phyloP scores from a whole-genome alignment of 1,284 basidiomycete genomes.

The Trametes polyzona region DNA sequence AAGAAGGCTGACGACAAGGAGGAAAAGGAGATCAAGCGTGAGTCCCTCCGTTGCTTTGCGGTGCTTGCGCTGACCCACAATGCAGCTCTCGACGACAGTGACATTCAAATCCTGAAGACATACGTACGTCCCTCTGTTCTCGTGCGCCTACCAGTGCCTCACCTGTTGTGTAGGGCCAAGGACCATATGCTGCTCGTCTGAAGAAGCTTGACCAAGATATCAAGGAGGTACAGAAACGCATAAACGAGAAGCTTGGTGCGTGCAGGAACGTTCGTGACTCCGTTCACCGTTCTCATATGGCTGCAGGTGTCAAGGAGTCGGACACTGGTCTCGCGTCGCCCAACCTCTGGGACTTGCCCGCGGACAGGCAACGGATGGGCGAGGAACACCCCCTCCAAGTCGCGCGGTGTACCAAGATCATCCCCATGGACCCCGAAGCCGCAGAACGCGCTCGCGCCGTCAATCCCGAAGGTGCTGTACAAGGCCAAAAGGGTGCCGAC shows the following conservation, averaged over 20 bases:
- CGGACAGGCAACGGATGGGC: conserved; percentile 88
- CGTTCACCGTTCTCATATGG: conserved; percentile 11
- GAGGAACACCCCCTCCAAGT: conserved; percentile 96
- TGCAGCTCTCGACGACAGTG: conserved; percentile 93
- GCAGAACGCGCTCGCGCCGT: conserved; percentile 76
- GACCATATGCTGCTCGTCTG: conserved; percentile 89
- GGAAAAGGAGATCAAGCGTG: conserved; percentile 92
- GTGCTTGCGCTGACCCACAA: conserved; percentile 18
- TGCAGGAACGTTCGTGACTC: conserved; percentile 4
- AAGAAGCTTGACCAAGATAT: conserved; percentile 94
- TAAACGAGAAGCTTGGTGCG: conserved; percentile 93
- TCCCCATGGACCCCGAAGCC: conserved; percentile 75
- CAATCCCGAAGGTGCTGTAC: conserved; percentile 73
- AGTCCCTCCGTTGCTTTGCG: conserved; percentile 33
- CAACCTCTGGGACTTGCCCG: conserved; percentile 94
- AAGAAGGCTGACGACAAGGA: conserved; percentile 84
- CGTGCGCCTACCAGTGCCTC: conserved; percentile 15
- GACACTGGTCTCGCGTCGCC: conserved; percentile 97
- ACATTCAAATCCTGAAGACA: conserved; percentile 99
- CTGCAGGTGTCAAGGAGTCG: conserved; percentile 90
- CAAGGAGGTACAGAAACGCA: conserved; percentile 95
- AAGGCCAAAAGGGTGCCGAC: conserved; percentile 89
- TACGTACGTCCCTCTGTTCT: conserved; percentile 60
- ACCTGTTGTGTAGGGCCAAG: conserved; percentile 81
- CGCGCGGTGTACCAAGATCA: conserved; percentile 98